phyloP scores from a whole-genome alignment of 495 filamentous ascomycete genomes.

The Apodospora peruviana region DNA sequence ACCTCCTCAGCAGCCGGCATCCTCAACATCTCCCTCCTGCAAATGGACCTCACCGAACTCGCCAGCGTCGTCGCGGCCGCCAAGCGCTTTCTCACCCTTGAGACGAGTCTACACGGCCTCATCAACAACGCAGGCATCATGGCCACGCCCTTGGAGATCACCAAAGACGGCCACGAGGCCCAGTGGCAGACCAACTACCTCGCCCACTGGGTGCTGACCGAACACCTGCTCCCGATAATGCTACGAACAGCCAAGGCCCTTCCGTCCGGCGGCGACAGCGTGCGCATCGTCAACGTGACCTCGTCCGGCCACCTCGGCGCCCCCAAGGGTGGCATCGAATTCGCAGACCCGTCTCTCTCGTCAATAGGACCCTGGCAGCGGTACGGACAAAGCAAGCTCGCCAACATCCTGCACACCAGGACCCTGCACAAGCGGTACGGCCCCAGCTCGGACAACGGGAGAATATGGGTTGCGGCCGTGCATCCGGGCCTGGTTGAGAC shows the following conservation, averaged over 20 bases:
- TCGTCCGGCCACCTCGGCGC: constrained; percentile 31
- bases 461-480: constrained; percentile 36
- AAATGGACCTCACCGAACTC: constrained; percentile 40
- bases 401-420: constrained; percentile 26
- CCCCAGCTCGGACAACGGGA: constrained; percentile 28
- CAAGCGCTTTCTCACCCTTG: constrained; percentile 1
- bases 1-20: too few relatives aligned
- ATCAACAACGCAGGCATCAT: constrained; percentile 32
- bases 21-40: constrained; percentile 31
- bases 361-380: constrained; percentile 4
- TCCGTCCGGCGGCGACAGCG: constrained; percentile 20
- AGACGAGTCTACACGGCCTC: constrained; percentile 24
- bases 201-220: constrained; percentile 37
- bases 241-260: constrained; percentile 20
- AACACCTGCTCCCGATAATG: constrained; percentile 34
- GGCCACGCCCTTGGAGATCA: constrained; percentile 22
- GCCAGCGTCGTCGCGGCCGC: constrained; percentile 13
- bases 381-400: constrained; percentile 20
- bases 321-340: constrained; percentile 30
- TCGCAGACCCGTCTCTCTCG: constrained; percentile 20
- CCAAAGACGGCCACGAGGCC: constrained; percentile 43
- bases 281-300: constrained; percentile 38
- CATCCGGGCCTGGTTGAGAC: constrained; percentile 35
- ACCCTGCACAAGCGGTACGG: constrained; percentile 29
- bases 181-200: constrained; percentile 45